Evolutionary conservation across 2,329 filamentous ascomycete genomes (phyloP), one percentile per base, ranked within the genome.

Genomic region (Endocalyx cinctus): DNA sequence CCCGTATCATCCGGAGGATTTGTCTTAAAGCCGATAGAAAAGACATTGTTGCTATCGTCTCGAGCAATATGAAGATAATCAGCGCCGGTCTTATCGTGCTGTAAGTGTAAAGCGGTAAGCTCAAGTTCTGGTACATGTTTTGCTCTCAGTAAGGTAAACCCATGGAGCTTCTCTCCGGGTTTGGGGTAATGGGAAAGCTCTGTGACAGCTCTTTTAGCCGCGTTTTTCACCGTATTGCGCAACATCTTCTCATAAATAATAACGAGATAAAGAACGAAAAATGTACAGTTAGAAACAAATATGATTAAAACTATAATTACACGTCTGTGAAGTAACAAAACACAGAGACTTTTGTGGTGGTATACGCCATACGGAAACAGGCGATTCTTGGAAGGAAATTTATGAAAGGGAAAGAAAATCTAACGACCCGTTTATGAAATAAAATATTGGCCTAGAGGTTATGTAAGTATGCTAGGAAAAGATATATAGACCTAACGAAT

Each of bases 41-140:
- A 98, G 57, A 97, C 92, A 85, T 98, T 98, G 68, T 98, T 98
- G 69, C 83, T 84, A 57, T 98, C 92, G 37, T 97, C 88, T 49
- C 90, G 76, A 12, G 89, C 90, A 50, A 98, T 84, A 64, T 98
- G 92, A 29, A 98, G 73, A 57, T 97, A 96, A 48, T 98, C 87
- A 44, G 92, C 92, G 39, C 89, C 87, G 0, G 92, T 98, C 69
- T 89, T 89, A 66, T 97, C 86, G 58, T 98, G 92, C 53, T 86
- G 82, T 43, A 98, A 74, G 44, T 94, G 86, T 33, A 97, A 64
- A 5, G 92, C 92, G 2, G 89, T 94, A 54, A 98, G 66, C 61
- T 97, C 86, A 30, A 97, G 76, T 67, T 98, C 92, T 1, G 89
- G 87, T 3, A 98, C 86, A 64, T 94, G 85, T 66, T 96, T 94